Evolutionary conservation across 192 early-diverging fungal species (phyloP).

Genomic region (Coemansia umbellata): DNA sequence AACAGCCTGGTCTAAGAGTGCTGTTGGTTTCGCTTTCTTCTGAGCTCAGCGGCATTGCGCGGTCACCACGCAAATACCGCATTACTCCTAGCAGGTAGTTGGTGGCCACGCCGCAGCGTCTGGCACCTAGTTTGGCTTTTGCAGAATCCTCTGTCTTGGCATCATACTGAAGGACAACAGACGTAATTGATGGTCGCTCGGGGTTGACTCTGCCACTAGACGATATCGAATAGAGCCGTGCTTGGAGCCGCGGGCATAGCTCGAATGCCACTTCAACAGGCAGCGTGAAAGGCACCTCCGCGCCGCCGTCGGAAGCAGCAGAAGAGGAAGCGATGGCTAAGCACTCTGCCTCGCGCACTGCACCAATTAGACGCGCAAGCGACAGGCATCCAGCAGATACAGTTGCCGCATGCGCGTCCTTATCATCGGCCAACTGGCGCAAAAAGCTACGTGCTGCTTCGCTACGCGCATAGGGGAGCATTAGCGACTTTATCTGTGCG

Average conservation of each 20-base stretch:
- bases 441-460: constrained; percentile 54
- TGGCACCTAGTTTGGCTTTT: constrained; percentile 31
- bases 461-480: constrained; percentile 59
- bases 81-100: constrained; percentile 79
- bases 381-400: constrained; percentile 65
- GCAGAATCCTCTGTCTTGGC: constrained; percentile 14
- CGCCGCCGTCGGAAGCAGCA: constrained; percentile 9
- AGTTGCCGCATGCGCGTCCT: constrained; percentile 60
- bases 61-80: constrained; percentile 39
- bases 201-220: constrained; percentile 78
- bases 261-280: constrained; percentile 84
- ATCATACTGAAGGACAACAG: constrained; percentile 80
- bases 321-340: constrained; percentile 1
- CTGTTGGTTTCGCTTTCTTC: too few relatives aligned
- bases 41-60: constrained; percentile 15
- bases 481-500: constrained; percentile 56
- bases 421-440: constrained; percentile 58
- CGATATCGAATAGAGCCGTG: constrained; percentile 97
- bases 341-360: constrained; percentile 55
- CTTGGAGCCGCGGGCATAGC: constrained; percentile 73
- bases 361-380: constrained; percentile 70
- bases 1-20: constrained; percentile 5
- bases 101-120: constrained; percentile 80
- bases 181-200: constrained; percentile 77
- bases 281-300: constrained; percentile 51